These are phyloP conservation scores for Paulownia fortunei DNA, from an alignment of 257 asterid genomes.

Conservation along the genomic window DNA sequence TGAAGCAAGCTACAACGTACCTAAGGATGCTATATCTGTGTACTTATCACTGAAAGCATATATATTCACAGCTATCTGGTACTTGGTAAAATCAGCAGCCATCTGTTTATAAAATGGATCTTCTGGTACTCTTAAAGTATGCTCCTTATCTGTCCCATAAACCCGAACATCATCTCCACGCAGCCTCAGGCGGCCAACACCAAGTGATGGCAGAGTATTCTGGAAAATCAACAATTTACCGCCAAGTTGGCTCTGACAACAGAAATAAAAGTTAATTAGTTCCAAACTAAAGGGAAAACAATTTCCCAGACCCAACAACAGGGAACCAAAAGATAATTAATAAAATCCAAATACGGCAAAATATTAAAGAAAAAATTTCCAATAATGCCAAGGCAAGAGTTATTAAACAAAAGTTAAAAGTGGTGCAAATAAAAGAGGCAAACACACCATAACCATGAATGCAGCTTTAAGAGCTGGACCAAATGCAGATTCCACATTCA, in stretches of 20 bases:
- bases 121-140: constrained; percentile 80
- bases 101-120: constrained; percentile 98
- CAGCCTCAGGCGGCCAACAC: constrained; percentile 86
- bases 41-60: constrained; percentile 93
- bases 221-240: constrained; percentile 96
- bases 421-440: constrained; percentile 28
- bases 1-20: constrained; percentile 42
- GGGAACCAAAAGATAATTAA: not conserved
- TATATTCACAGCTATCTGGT: constrained; percentile 86
- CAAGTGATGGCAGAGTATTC: constrained; percentile 88
- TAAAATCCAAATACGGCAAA: constrained; percentile 10
- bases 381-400: constrained; percentile 7
- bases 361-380: not conserved
- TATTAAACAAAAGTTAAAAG: constrained; percentile 7
- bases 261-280: constrained; percentile 40
- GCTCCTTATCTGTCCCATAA: constrained; percentile 92
- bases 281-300: constrained; percentile 28
- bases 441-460: constrained; percentile 90
- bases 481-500: constrained; percentile 97
- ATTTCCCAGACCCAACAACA: not conserved
- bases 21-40: constrained; percentile 90
- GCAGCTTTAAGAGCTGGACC: constrained; percentile 99
- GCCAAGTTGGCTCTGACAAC: constrained; percentile 87
- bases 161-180: constrained; percentile 88
- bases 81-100: constrained; percentile 99